These are phyloP conservation scores for Ceriops tagal DNA, from an alignment of 345 rosid genomes.

Conservation along the genomic window DNA sequence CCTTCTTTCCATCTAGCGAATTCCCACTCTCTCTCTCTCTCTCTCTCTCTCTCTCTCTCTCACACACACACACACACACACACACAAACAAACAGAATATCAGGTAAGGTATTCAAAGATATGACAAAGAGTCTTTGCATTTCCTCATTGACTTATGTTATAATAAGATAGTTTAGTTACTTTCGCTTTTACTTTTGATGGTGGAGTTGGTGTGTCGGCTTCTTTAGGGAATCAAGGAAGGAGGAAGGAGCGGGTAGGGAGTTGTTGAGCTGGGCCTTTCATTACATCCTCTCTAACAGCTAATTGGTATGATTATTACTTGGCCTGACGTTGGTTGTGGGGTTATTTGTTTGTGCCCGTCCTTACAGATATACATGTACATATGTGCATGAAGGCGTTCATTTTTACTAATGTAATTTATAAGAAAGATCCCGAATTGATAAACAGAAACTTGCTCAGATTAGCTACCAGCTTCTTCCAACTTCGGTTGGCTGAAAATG, in stretches of 20 bases:
- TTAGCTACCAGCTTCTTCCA: too few species aligned
- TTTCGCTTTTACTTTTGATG: conserved; percentile 37
- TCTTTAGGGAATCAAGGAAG: conserved; percentile 22
- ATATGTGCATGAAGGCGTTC: too few species aligned
- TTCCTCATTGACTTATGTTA: neutral
- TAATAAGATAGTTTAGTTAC: conserved; percentile 22
- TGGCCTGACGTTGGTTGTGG: neutral
- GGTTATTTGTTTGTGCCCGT: neutral
- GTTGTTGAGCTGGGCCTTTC: conserved; percentile 38
- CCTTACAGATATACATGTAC: neutral
- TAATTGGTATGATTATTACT: neutral
- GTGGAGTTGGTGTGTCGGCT: conserved; percentile 42
- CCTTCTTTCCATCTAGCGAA: conserved; percentile 11
- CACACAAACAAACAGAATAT: too few species aligned
- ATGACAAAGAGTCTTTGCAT: conserved; percentile 1
- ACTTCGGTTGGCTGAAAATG: neutral
- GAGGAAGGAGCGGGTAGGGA: conserved; percentile 33
- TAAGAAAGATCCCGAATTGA: too few species aligned
- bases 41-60: too few species aligned
- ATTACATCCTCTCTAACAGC: neutral
- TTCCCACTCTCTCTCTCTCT: conserved; percentile 24
- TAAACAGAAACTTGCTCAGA: too few species aligned
- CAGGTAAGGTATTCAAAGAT: too few species aligned
- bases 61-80: too few species aligned
- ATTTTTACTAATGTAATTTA: too few species aligned